phyloP scores from a whole-genome alignment of 2,329 filamentous ascomycete species.

The Beauveria rudraprayagi region DNA sequence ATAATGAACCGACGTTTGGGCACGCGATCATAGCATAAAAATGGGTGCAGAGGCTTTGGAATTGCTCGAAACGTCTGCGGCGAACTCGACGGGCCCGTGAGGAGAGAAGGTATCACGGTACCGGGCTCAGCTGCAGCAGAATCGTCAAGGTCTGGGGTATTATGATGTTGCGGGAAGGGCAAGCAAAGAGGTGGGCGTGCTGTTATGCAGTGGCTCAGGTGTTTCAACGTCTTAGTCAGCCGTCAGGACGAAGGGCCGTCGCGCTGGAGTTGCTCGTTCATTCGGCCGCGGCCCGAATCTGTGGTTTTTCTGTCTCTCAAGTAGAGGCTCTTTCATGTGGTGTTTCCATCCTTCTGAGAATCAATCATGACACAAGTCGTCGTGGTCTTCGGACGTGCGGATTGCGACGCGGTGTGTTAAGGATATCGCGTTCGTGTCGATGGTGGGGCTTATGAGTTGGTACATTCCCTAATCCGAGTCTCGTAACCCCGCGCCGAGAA shows the following conservation, averaged over 20 bases:
- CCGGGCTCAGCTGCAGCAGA: neutral
- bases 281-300: neutral
- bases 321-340: too few species aligned
- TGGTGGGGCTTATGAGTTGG: neutral
- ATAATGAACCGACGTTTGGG: conserved; percentile 23
- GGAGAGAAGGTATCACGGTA: neutral
- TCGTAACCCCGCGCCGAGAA: neutral
- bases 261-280: neutral
- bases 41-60: conserved; percentile 13
- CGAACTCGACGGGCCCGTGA: neutral
- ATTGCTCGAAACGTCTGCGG: neutral
- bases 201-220: neutral
- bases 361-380: neutral
- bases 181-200: neutral
- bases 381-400: neutral
- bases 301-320: too few species aligned
- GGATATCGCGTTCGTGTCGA: neutral
- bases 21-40: conserved; percentile 12
- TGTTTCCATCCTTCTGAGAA: neutral
- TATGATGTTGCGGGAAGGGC: neutral
- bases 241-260: neutral
- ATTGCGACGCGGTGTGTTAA: neutral
- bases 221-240: conserved; percentile 5
- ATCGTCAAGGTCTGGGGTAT: neutral
- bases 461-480: neutral